Percentiles rank a stretch among this genome's conserved stretches.
Evolutionary conservation across 2,329 filamentous ascomycete species (phyloP).

Genomic region (Colletotrichum gloeosporioides): DNA sequence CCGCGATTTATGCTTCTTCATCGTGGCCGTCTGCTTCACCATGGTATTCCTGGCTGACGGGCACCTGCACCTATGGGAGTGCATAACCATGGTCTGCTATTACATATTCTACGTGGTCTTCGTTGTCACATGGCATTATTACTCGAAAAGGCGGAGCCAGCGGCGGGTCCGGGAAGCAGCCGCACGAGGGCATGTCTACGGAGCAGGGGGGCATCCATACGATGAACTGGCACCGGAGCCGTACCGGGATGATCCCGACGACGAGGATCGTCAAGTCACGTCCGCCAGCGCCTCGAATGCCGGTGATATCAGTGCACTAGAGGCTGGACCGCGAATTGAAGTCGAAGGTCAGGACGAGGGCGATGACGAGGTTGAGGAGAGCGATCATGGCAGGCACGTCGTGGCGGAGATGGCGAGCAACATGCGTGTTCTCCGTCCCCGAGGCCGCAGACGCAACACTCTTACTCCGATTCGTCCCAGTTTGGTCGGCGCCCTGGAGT

Average conservation of each 20-base stretch:
- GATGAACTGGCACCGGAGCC: conserved; percentile 61
- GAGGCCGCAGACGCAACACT: conserved; percentile 70
- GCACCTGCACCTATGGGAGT: conserved; percentile 86
- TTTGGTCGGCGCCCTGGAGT: conserved; percentile 91
- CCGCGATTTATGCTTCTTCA: conserved; percentile 91
- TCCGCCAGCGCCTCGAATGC: conserved; percentile 19
- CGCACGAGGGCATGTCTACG: conserved; percentile 76
- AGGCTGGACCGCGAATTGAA: conserved; percentile 53
- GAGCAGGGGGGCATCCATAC: conserved; percentile 52
- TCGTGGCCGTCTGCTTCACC: conserved; percentile 83
- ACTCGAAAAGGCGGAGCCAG: conserved; percentile 66
- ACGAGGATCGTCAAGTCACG: conserved; percentile 27
- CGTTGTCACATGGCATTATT: conserved; percentile 94
- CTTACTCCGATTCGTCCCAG: conserved; percentile 90
- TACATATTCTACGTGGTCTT: conserved; percentile 89
- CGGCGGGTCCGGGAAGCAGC: conserved; percentile 71
- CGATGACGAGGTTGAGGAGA: conserved; percentile 51
- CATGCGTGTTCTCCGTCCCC: conserved; percentile 84
- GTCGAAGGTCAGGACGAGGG: conserved; percentile 41
- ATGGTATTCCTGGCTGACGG: conserved; percentile 89
- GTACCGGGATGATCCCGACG: conserved; percentile 70
- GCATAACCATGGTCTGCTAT: conserved; percentile 85
- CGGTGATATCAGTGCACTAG: conserved; percentile 48
- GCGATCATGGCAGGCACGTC: conserved; percentile 67
- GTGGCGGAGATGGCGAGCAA: conserved; percentile 88